These are phyloP conservation scores for Ophiostoma ulmi DNA, from an alignment of 2,329 filamentous ascomycete genomes.

Conservation along the genomic window DNA sequence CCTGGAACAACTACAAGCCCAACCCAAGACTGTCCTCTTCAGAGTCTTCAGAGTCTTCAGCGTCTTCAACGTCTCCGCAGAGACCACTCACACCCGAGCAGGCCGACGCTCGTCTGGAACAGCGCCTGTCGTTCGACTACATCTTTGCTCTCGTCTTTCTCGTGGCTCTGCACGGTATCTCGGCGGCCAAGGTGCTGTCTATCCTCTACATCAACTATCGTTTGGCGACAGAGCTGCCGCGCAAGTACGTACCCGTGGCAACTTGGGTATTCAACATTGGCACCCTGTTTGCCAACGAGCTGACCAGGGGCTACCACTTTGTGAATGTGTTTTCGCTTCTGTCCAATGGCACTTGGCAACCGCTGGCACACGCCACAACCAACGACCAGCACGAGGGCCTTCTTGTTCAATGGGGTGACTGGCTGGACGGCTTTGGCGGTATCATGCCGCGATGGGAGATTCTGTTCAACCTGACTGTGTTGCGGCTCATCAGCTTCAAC, in stretches of 20 bases:
- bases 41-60: conserved; percentile 25
- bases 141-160: conserved; percentile 77
- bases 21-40: conserved; percentile 34
- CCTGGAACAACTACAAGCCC: conserved; percentile 56
- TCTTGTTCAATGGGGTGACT: conserved; percentile 58
- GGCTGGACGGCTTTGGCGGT: conserved; percentile 74
- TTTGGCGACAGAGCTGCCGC: conserved; percentile 67
- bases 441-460: conserved; percentile 91
- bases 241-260: conserved; percentile 61
- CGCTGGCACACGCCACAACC: neutral
- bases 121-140: conserved; percentile 76
- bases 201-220: conserved; percentile 81
- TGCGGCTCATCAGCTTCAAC: conserved; percentile 94
- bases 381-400: conserved; percentile 32
- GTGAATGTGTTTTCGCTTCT: conserved; percentile 55
- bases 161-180: conserved; percentile 75
- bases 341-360: conserved; percentile 23
- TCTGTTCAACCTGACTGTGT: conserved; percentile 92
- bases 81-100: conserved; percentile 36
- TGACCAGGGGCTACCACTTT: conserved; percentile 71
- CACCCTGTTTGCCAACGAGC: conserved; percentile 84
- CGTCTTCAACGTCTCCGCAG: conserved; percentile 27
- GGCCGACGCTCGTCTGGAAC: conserved; percentile 56
- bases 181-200: conserved; percentile 70
- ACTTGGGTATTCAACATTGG: conserved; percentile 90